A percentile compares a stretch with the other conserved stretches of the same genome.
Conservation (phyloP, 352 stramenopile species). For the Globisporangium parvum region DNA sequence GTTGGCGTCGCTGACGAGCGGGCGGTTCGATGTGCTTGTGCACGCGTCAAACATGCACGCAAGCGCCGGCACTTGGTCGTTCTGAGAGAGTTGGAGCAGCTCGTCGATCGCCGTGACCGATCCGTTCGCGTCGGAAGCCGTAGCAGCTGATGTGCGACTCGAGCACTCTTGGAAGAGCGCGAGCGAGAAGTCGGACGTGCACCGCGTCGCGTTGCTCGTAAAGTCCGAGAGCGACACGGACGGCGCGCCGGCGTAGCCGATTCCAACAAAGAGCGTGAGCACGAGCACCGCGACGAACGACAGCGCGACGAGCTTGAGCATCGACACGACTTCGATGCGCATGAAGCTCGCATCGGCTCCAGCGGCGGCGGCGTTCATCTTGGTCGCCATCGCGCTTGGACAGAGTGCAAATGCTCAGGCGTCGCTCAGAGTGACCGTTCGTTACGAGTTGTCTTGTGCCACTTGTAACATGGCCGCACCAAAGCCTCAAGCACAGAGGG, state of each 20-base stretch:
- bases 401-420: no score
- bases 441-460: no score
- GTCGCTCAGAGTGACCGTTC: no score
- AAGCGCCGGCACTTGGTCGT: constrained; percentile 25
- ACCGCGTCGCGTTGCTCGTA: constrained; percentile 41
- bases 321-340: constrained; percentile 54
- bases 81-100: constrained; percentile 26
- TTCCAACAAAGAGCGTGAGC: constrained; percentile 36
- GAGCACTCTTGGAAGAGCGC: constrained; percentile 29
- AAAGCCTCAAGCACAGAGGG: no score
- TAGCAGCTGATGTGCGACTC: constrained; percentile 6
- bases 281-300: constrained; percentile 20
- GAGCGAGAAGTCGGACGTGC: constrained; percentile 45
- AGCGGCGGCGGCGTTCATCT: background rate
- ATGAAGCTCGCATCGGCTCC: constrained; percentile 47
- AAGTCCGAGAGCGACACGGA: constrained; percentile 39
- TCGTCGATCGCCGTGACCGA: constrained; percentile 31
- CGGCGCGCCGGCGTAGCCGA: constrained; percentile 36
- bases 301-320: constrained; percentile 41
- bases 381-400: background rate
- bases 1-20: constrained; percentile 19
- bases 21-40: constrained; percentile 33
- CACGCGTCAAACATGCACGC: constrained; percentile 53
- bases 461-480: no score
- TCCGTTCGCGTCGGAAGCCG: constrained; percentile 9